A percentile compares a stretch with the other conserved stretches of the same genome.
Evolutionary conservation across 495 filamentous ascomycete genomes (phyloP).

Genomic region (Sphaerosporella brunnea): DNA sequence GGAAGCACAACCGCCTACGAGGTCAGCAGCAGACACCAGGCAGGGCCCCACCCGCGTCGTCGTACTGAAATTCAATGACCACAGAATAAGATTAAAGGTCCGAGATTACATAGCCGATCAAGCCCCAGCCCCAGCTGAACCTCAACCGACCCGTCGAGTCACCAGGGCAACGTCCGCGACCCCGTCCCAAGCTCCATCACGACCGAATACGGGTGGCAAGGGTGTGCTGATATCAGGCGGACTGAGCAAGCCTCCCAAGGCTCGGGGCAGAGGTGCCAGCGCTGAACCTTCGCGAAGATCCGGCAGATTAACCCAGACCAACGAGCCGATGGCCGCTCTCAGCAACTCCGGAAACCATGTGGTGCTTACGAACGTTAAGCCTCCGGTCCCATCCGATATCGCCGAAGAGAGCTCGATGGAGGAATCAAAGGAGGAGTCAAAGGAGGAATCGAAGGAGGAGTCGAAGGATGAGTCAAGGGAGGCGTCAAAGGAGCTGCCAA

Average conservation of each 20-base stretch:
- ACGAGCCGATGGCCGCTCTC: constrained; percentile 18
- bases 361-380: constrained; percentile 2
- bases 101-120: too few species aligned
- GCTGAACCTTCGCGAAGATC: constrained; percentile 21
- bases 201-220: constrained; percentile 16
- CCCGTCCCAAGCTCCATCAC: constrained; percentile 3
- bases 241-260: neutral
- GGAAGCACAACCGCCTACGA: neutral
- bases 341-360: constrained; percentile 19
- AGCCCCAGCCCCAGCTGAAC: neutral
- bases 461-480: too few species aligned
- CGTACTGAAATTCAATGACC: constrained; percentile 12
- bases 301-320: constrained; percentile 15
- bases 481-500: too few species aligned
- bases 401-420: constrained; percentile 2
- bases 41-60: constrained; percentile 8
- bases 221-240: constrained; percentile 11
- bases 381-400: neutral
- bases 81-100: too few species aligned
- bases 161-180: constrained; percentile 22
- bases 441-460: too few species aligned
- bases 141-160: constrained; percentile 1
- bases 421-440: neutral
- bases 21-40: neutral
- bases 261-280: constrained; percentile 15